Percentiles rank a stretch among this genome's conserved stretches.
phyloP scores from a whole-genome alignment of 75 land plant species.

The Adiantum capillusveneris region DNA sequence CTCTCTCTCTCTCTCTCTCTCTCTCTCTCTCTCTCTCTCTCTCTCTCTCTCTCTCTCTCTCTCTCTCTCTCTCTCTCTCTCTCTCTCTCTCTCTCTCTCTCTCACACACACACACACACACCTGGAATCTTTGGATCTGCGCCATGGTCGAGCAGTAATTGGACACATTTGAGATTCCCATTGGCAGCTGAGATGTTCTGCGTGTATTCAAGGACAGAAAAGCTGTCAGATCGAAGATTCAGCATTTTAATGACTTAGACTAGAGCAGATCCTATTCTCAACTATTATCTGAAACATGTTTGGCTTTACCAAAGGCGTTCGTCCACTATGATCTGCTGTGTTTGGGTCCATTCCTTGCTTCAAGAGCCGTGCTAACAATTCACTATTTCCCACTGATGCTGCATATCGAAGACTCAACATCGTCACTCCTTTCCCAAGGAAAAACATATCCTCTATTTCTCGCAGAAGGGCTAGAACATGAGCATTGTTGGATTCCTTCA shows the following conservation, averaged over 20 bases:
- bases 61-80: too few species aligned
- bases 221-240: not conserved
- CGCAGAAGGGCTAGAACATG: constrained; percentile 24
- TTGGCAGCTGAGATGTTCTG: constrained; percentile 78
- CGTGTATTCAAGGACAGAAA: constrained; percentile 2
- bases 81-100: too few species aligned
- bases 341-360: constrained; percentile 40
- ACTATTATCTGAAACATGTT: not conserved
- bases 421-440: constrained; percentile 31
- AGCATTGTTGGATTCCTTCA: constrained; percentile 38
- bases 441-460: constrained; percentile 43
- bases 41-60: too few species aligned
- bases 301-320: constrained; percentile 43
- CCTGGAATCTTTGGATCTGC: constrained; percentile 70
- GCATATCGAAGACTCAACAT: constrained; percentile 37
- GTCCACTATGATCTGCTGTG: constrained; percentile 44
- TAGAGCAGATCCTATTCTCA: too few species aligned
- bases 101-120: too few species aligned
- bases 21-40: too few species aligned
- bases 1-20: too few species aligned
- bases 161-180: constrained; percentile 57
- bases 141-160: constrained; percentile 47
- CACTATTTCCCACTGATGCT: constrained; percentile 34
- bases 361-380: constrained; percentile 35
- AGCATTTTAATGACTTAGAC: too few species aligned